Conservation (phyloP, 2,329 filamentous ascomycete genomes). For the Curvularia eragrostidis region DNA sequence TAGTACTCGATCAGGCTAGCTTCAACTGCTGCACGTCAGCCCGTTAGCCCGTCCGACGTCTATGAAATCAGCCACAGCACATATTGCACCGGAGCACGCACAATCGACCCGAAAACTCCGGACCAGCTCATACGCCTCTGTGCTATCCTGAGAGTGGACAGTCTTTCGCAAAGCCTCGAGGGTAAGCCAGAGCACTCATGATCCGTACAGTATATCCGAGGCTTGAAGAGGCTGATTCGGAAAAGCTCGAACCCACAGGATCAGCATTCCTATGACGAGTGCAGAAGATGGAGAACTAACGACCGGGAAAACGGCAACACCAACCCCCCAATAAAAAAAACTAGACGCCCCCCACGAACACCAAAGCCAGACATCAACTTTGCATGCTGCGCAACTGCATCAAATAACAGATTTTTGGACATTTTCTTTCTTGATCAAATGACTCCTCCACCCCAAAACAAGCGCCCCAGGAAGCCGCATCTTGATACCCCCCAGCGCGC, state of each 20-base stretch:
- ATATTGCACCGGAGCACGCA: background rate
- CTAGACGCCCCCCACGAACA: background rate
- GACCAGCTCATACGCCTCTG: background rate
- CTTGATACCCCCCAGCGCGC: constrained; percentile 1
- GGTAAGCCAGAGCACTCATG: too few species aligned
- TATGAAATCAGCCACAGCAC: constrained; percentile 1
- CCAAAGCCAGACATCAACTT: background rate
- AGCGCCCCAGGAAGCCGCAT: background rate
- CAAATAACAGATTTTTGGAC: background rate
- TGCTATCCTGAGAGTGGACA: too few species aligned
- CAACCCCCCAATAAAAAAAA: background rate
- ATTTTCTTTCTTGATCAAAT: background rate
- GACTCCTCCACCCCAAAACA: background rate
- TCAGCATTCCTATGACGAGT: background rate
- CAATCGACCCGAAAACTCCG: background rate
- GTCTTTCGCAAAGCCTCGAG: background rate
- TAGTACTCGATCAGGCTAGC: background rate
- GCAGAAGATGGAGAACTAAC: background rate
- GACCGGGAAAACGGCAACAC: constrained; percentile 6
- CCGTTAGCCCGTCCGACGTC: background rate
- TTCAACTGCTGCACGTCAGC: background rate
- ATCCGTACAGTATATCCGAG: background rate
- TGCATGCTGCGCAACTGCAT: background rate
- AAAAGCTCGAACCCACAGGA: background rate
- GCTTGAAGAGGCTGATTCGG: background rate